Evolutionary conservation across 1,284 basidiomycete genomes (phyloP).

Genomic region (Golubevia sp.): DNA sequence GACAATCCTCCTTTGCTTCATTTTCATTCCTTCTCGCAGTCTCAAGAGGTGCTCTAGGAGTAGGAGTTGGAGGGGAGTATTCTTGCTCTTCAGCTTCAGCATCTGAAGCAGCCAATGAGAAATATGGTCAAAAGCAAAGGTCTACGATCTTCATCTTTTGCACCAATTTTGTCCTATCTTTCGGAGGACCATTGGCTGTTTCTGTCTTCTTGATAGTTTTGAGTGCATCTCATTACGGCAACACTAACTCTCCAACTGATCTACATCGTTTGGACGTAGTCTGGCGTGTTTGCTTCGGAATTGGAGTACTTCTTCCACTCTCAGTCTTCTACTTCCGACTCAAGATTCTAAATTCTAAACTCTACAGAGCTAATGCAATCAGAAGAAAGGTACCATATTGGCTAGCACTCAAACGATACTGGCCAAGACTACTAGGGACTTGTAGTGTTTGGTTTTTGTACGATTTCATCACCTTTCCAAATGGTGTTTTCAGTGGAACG

Average conservation of each 20-base stretch:
- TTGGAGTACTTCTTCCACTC: conserved; percentile 73
- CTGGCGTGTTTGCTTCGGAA: conserved; percentile 77
- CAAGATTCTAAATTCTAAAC: conserved; percentile 72
- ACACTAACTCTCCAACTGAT: conserved; percentile 62
- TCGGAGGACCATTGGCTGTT: conserved; percentile 70
- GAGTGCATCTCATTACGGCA: conserved; percentile 61
- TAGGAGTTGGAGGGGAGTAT: conserved; percentile 79
- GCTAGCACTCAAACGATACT: conserved; percentile 72
- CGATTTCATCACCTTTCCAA: conserved; percentile 77
- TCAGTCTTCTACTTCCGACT: conserved; percentile 75
- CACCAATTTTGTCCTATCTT: conserved; percentile 66
- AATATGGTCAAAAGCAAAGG: conserved; percentile 67
- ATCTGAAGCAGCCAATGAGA: conserved; percentile 76
- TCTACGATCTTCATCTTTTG: conserved; percentile 78
- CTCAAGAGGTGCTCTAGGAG: conserved; percentile 73
- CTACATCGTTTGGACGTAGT: conserved; percentile 71
- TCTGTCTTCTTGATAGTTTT: conserved; percentile 75
- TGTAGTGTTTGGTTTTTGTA: conserved; percentile 61
- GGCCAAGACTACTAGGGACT: conserved; percentile 62
- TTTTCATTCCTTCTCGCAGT: no score
- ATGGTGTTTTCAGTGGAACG: conserved; percentile 65
- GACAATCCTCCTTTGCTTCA: not conserved
- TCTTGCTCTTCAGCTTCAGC: conserved; percentile 73
- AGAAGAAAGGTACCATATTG: conserved; percentile 70
- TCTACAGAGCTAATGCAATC: conserved; percentile 73